phyloP scores from a whole-genome alignment of 73 alveolate species.

The Blepharisma japonicum region DNA sequence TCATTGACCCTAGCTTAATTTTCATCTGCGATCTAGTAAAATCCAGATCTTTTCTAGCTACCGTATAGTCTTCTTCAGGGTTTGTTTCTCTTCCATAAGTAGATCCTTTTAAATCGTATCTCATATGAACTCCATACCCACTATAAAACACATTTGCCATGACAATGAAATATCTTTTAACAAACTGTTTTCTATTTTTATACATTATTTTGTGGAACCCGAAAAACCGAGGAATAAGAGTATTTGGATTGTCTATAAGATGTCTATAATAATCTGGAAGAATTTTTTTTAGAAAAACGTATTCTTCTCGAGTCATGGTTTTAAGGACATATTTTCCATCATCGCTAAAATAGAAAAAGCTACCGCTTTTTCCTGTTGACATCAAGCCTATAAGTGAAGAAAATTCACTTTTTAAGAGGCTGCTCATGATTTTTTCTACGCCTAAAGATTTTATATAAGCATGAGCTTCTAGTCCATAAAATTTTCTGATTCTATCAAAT shows the following conservation, averaged over 20 bases:
- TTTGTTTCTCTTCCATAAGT: slow-evolving; percentile 63
- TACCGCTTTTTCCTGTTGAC: slow-evolving; percentile 90
- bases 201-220: slow-evolving; percentile 71
- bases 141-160: slow-evolving; percentile 74
- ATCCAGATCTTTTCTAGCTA: slow-evolving; percentile 90
- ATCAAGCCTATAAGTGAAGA: background rate
- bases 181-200: slow-evolving; percentile 24
- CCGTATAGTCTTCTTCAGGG: slow-evolving; percentile 59
- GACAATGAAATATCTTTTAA: slow-evolving; percentile 58
- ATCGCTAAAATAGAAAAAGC: slow-evolving; percentile 97
- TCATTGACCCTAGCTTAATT: slow-evolving; percentile 58
- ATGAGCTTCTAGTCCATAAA: slow-evolving; percentile 54
- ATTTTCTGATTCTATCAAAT: slow-evolving; percentile 61
- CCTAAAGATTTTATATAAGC: slow-evolving; percentile 66
- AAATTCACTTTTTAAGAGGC: slow-evolving; percentile 10
- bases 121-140: slow-evolving; percentile 53
- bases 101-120: slow-evolving; percentile 85
- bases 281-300: slow-evolving; percentile 74
- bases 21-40: slow-evolving; percentile 65
- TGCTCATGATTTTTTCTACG: slow-evolving; percentile 47
- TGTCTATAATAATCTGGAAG: slow-evolving; percentile 77
- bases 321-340: slow-evolving; percentile 94
- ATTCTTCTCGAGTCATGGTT: slow-evolving; percentile 86
- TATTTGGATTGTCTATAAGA: slow-evolving; percentile 78
- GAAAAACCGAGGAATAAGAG: slow-evolving; percentile 61